These are phyloP conservation scores for Fusarium euwallaceae DNA, from an alignment of 2,329 filamentous ascomycete species.

Conservation along the genomic window DNA sequence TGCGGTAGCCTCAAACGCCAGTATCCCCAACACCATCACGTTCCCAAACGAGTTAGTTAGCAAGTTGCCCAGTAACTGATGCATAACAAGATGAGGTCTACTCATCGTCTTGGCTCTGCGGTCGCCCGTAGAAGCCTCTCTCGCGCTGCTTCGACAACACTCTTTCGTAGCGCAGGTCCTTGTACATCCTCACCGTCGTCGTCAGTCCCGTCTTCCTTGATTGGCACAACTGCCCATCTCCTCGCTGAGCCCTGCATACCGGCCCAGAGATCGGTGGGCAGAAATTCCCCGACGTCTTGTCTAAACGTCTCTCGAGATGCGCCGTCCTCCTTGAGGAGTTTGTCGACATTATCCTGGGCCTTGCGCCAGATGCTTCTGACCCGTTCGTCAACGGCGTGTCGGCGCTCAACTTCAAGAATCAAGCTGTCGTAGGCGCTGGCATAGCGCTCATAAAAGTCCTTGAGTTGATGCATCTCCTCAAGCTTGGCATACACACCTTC, in stretches of 20 bases:
- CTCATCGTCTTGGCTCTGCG: conserved; percentile 24
- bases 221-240: conserved; percentile 63
- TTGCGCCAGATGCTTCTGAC: conserved; percentile 82
- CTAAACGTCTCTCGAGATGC: conserved; percentile 82
- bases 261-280: conserved; percentile 91
- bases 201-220: conserved; percentile 42
- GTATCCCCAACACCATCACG: conserved; percentile 19
- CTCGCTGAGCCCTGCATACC: conserved; percentile 74
- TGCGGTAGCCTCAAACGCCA: conserved; percentile 3
- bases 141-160: conserved; percentile 44
- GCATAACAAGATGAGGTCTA: not conserved
- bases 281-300: conserved; percentile 84
- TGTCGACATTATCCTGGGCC: conserved; percentile 81
- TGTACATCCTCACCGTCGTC: conserved; percentile 13
- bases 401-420: conserved; percentile 84
- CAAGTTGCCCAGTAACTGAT: not conserved
- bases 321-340: conserved; percentile 79
- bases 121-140: conserved; percentile 30
- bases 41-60: not conserved
- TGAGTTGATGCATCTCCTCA: conserved; percentile 80
- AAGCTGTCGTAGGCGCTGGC: conserved; percentile 86
- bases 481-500: conserved; percentile 77
- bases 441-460: conserved; percentile 90
- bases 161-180: conserved; percentile 32
- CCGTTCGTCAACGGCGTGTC: conserved; percentile 79